Evolutionary conservation across 176 grass and related monocot species (phyloP), one percentile per base, ranked within the genome.

Genomic region (Aegilops sharonensis): DNA sequence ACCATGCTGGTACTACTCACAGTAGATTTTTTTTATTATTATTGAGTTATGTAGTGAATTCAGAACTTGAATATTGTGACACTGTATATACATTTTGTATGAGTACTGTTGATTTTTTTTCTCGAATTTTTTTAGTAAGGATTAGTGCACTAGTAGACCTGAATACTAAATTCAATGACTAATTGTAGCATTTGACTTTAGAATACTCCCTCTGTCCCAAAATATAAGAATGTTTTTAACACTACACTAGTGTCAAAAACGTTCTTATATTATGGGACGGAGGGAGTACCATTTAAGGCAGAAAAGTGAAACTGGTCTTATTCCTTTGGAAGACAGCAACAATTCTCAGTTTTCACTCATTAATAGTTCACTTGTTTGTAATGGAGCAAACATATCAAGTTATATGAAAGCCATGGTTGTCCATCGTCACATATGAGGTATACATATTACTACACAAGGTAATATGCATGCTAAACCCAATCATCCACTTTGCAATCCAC

Each of bases 401-500:
- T 2, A 29, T 35, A 6, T 0, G 0, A 67, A 40, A 25, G 18
- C 61, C 37, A 43, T 78, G 20, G 32, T 9, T 68, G 18, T 66
- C 45, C 37, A 68, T 77, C 63, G 63, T 63, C 71, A 64, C 40
- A 61, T 30, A 20, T 45, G 69, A 68, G 60, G 43, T 35, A 43
- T 1, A 4, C 61, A 68, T 34, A 83, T 20, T 14, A 57, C 36
- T 36, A 36, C 35, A 31, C 64, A 59, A 52, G 30, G 7, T 29
- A 74, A 67, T 57, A 81, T 85, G 61, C 54, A 81, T 80, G 12
- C 17, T 11, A 36, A 64, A 81, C 11, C 57, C 39, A 56, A 77
- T 90, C 78, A 82, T 24, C 11, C 32, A 40, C 37, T 64, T 40
- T 71, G 70, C 21, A 47, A 61, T 32, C 39, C 64, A 81, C 31